Evolutionary conservation across 2,329 filamentous ascomycete species (phyloP).

Genomic region (Colletotrichum noveboracense): DNA sequence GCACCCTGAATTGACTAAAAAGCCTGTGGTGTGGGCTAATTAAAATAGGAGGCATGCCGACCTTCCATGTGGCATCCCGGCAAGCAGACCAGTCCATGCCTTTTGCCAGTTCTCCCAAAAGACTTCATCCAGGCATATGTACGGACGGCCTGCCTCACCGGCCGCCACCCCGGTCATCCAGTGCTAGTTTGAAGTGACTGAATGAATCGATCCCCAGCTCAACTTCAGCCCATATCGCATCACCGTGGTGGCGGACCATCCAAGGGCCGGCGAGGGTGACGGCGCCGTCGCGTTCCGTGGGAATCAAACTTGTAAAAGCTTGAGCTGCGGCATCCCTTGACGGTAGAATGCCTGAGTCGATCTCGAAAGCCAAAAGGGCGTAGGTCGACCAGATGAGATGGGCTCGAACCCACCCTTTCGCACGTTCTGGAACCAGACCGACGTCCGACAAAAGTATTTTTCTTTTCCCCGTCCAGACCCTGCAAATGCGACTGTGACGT

Average conservation of each 20-base stretch:
- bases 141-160: background rate
- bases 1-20: background rate
- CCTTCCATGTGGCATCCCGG: conserved; percentile 11
- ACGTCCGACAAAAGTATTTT: conserved; percentile 11
- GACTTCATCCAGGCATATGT: background rate
- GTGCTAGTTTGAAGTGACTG: background rate
- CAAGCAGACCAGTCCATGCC: background rate
- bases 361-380: conserved; percentile 8
- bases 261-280: background rate
- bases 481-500: conserved; percentile 15
- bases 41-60: background rate
- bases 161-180: background rate
- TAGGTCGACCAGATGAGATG: conserved; percentile 1
- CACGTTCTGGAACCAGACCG: conserved; percentile 19
- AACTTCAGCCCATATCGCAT: background rate
- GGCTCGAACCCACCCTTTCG: conserved; percentile 13
- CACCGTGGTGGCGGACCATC: background rate
- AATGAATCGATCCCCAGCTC: conserved; percentile 3
- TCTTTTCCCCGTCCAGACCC: conserved; percentile 8
- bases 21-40: background rate
- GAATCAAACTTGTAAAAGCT: background rate
- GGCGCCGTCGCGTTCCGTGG: background rate
- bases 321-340: conserved; percentile 8
- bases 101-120: background rate
- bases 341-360: conserved; percentile 12